phyloP scores from a whole-genome alignment of 148 eudicot species.

The Cornus kousa region DNA sequence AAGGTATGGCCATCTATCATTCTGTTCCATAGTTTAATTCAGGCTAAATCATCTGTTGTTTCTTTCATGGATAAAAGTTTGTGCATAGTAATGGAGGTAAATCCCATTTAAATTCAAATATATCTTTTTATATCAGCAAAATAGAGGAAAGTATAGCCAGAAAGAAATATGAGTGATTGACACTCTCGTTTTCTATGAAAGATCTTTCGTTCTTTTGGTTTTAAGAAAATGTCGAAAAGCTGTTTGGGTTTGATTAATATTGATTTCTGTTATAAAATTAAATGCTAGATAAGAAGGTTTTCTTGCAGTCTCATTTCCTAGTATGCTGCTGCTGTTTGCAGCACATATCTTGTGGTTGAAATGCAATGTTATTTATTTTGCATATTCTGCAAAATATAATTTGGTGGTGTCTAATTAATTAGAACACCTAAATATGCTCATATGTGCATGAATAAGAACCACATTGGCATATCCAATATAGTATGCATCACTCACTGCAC shows the following conservation, averaged over 20 bases:
- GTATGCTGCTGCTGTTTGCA: background rate
- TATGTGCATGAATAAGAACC: background rate
- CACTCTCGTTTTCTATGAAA: no score
- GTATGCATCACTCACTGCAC: no score
- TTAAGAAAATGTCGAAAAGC: background rate
- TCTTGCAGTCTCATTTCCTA: background rate
- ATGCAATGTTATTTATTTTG: background rate
- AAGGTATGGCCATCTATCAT: conserved; percentile 23
- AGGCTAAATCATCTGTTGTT: background rate
- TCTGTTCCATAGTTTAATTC: background rate
- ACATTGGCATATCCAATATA: background rate
- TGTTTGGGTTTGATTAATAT: background rate
- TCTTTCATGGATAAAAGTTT: background rate
- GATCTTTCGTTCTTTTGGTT: no score
- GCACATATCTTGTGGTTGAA: background rate
- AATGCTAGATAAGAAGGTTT: background rate
- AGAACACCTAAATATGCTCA: background rate
- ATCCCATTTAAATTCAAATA: background rate
- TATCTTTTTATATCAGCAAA: background rate
- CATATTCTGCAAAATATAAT: background rate
- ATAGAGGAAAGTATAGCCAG: background rate
- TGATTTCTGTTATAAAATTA: background rate
- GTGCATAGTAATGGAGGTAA: background rate
- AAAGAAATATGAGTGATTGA: no score
- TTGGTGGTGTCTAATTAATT: no score